Conservation (phyloP, 495 filamentous ascomycete genomes). For the Hypomontagnella monticulosa region DNA sequence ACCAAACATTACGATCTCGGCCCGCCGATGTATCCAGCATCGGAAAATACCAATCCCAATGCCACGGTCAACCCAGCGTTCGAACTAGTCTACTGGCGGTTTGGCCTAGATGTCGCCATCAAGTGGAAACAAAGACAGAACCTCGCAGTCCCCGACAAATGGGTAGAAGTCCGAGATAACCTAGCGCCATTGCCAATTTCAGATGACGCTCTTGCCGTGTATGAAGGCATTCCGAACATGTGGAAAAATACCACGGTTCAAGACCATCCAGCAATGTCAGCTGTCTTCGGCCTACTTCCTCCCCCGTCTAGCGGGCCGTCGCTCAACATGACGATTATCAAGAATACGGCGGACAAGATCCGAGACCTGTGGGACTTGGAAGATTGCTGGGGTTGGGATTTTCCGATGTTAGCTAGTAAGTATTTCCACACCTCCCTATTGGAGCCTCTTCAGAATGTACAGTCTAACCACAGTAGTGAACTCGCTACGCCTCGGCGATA, state of each 20-base stretch:
- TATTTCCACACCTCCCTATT: neutral
- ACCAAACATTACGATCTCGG: slow-evolving; percentile 60
- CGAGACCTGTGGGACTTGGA: slow-evolving; percentile 58
- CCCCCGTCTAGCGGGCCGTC: slow-evolving; percentile 50
- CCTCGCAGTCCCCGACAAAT: slow-evolving; percentile 47
- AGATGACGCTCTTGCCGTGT: slow-evolving; percentile 57
- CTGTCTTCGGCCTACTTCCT: slow-evolving; percentile 60
- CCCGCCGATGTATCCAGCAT: slow-evolving; percentile 63
- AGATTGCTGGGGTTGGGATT: slow-evolving; percentile 64
- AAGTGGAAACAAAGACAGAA: slow-evolving; percentile 53
- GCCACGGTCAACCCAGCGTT: slow-evolving; percentile 61
- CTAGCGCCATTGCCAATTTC: slow-evolving; percentile 58
- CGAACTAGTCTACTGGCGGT: slow-evolving; percentile 62
- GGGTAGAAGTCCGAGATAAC: slow-evolving; percentile 54
- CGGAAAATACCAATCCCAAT: slow-evolving; percentile 63
- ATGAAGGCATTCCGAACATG: slow-evolving; percentile 62
- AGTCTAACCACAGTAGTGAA: slow-evolving; percentile 47
- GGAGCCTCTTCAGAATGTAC: neutral
- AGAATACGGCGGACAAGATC: slow-evolving; percentile 57
- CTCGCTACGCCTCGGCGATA: slow-evolving; percentile 55
- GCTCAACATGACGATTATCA: slow-evolving; percentile 52
- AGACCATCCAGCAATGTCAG: slow-evolving; percentile 63
- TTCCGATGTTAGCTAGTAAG: slow-evolving; percentile 60
- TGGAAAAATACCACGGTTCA: slow-evolving; percentile 56
- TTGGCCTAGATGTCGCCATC: slow-evolving; percentile 55